These are phyloP conservation scores for Yarrowia alimentaria DNA, from an alignment of 805 yeast species.

Conservation along the genomic window DNA sequence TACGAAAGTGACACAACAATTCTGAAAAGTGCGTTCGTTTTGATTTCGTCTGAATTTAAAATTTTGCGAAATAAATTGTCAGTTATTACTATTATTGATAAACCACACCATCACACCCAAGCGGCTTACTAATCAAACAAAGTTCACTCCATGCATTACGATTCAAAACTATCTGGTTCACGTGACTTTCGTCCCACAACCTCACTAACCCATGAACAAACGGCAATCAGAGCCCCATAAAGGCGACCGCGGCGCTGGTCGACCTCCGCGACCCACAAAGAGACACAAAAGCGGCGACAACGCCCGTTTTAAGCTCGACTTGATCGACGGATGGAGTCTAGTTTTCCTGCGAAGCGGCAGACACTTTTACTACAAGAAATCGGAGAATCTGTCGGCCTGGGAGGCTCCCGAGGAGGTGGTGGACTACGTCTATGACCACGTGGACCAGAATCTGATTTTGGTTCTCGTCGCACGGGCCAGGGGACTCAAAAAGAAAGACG, in stretches of 20 bases:
- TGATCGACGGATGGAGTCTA: conserved; percentile 42
- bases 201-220: conserved; percentile 7
- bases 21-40: no score
- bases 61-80: no score
- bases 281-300: conserved; percentile 17
- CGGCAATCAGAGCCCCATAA: no score
- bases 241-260: no score
- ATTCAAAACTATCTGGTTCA: no score
- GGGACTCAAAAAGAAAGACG: conserved; percentile 38
- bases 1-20: no score
- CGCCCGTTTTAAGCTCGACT: conserved; percentile 30
- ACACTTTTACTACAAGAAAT: conserved; percentile 44
- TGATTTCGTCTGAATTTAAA: no score
- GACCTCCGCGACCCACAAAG: no score
- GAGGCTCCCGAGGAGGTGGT: conserved; percentile 38
- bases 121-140: no score
- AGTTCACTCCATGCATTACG: no score
- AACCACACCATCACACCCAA: no score
- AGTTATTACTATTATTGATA: no score
- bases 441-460: conserved; percentile 40
- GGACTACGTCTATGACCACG: conserved; percentile 33
- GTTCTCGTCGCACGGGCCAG: conserved; percentile 43
- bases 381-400: conserved; percentile 42
- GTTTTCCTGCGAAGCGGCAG: conserved; percentile 46
- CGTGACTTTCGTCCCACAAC: not conserved